Base-by-base conservation (phyloP, 2,329 filamentous ascomycete species). In the Verticillium dahliae region DNA sequence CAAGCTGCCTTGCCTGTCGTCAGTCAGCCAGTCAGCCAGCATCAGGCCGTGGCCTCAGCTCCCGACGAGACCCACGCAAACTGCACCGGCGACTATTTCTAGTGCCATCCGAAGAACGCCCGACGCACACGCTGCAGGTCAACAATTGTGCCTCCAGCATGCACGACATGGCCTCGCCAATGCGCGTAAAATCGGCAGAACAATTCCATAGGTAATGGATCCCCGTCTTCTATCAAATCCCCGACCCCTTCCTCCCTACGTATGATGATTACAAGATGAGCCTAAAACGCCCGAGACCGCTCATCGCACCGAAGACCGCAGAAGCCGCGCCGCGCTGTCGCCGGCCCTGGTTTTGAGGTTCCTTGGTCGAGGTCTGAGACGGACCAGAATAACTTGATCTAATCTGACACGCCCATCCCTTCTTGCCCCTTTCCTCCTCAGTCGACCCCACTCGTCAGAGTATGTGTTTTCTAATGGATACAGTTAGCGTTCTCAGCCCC, bases 381-480 rank as follows among this genome's bases (percentile, higher is more conserved):
- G 76, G 76, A 70, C 63, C 35, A 37, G 33, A 55, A 71, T 76
- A 78, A 85, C 83, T 86, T 86, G 83, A 86, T 85, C 84, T 86
- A 85, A 86, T 86, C 83, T 85, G 83, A 86, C 71, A 86, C 71
- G 58, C 62, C 27, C 33, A 64, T 67, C 55, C 60, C 55, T 54
- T 60, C 62, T 35, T 52, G 9, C 10, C 60, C 62, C 61, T 65
- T 63, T 60, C 65, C 62, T 61, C n/a, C 60, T 33, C 57, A 34
- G 45, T 52, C 41, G n/a, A 9, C 35, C 31, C n/a, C 31, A 6
- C 38, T 33, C 35, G 22, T 63, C 37, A 60, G 55, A 54, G 45
- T 11, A 67, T 62, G 27, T 61, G 55, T 62, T 61, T 55, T 57
- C 60, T 61, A 50, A 65, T 61, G 18, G 61, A 59, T 62, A 37